Evolutionary conservation across 108 stramenopile genomes (phyloP).

Genomic region (Skeletonema costatum): DNA sequence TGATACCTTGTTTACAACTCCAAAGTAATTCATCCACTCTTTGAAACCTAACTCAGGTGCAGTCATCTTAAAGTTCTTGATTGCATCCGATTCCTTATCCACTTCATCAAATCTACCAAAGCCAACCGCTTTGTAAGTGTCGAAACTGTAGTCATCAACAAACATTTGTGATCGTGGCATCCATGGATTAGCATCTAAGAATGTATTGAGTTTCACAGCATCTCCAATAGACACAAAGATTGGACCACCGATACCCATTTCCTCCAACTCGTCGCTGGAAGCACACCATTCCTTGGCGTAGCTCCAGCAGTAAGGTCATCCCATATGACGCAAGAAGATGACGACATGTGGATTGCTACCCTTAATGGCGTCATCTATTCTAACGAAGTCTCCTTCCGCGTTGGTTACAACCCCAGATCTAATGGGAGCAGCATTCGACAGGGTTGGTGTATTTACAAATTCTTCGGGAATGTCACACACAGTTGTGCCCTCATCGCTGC

Average conservation of each 20-base stretch:
- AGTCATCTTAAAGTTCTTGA: conserved; percentile 53
- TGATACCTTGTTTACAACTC: conserved; percentile 61
- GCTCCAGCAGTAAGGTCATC: conserved; percentile 92
- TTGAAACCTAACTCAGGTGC: conserved; percentile 59
- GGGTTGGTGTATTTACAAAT: conserved; percentile 18
- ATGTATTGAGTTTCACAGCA: conserved; percentile 63
- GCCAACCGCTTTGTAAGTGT: conserved; percentile 74
- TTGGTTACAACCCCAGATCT: conserved; percentile 55
- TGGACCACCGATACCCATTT: conserved; percentile 55
- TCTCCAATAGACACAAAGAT: conserved; percentile 83
- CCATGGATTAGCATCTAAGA: conserved; percentile 73
- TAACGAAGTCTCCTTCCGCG: conserved; percentile 56
- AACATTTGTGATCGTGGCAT: conserved; percentile 57
- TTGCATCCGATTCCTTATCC: conserved; percentile 47
- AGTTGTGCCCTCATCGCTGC: conserved; percentile 3
- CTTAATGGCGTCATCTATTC: conserved; percentile 56
- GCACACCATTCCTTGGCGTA: conserved; percentile 80
- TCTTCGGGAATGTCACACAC: conserved; percentile 28
- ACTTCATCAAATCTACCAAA: conserved; percentile 55
- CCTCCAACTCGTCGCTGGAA: conserved; percentile 60
- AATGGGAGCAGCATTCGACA: conserved; percentile 27
- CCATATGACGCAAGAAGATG: conserved; percentile 80
- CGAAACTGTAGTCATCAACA: conserved; percentile 77
- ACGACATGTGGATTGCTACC: conserved; percentile 61
- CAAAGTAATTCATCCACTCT: conserved; percentile 60